Base-by-base conservation (phyloP, 1,284 basidiomycete species). In the Athelia psychrophila region DNA sequence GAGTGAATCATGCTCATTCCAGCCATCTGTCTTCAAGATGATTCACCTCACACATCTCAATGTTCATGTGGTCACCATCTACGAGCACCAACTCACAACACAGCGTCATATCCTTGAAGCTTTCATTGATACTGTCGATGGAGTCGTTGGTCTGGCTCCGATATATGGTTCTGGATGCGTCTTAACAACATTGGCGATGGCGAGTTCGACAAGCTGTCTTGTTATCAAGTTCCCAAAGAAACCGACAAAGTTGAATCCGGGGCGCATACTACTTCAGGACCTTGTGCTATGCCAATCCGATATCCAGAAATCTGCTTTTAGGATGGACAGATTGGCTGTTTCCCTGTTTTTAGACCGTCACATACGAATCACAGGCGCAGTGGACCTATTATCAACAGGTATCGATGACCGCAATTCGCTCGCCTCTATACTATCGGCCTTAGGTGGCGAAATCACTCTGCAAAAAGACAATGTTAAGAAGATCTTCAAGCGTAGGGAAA, bases 371-470 rank as follows among this genome's bases (percentile, higher is more conserved):
- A 52, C 57, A 9, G 60, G 65, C 20, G 79, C 68, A 0, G 64
- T 81, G 16, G 78, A 83, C 54, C 60, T 84, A 44, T 62, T 80
- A 24, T 76, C 77, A 0, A 52, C 61, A 3, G 23, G 51, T 15
- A 24, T 18, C 3, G 46, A 4, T 44, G 44, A 56, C 18, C 69
- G 74, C n/a, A 57, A 68, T 2, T 73, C 73, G 2, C 49, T 71
- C 2, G 51, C 63, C 1, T 72, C 75, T 2, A 58, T 76, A 52
- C 63, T 74, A 59, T 57, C 61, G 6, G 70, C 68, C 0, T 63
- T 79, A 44, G 75, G 73, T 0, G 76, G 71, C 10, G 63, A 68
- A 42, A 9, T 12, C 6, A 56, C 22, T 0, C 50, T 77, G 13
- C 47, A 66, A 20, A 69, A 64, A 51, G 48, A 48, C 3, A 65